Base-by-base conservation (phyloP, 2,329 filamentous ascomycete genomes). In the Furcasterigmium sp. region DNA sequence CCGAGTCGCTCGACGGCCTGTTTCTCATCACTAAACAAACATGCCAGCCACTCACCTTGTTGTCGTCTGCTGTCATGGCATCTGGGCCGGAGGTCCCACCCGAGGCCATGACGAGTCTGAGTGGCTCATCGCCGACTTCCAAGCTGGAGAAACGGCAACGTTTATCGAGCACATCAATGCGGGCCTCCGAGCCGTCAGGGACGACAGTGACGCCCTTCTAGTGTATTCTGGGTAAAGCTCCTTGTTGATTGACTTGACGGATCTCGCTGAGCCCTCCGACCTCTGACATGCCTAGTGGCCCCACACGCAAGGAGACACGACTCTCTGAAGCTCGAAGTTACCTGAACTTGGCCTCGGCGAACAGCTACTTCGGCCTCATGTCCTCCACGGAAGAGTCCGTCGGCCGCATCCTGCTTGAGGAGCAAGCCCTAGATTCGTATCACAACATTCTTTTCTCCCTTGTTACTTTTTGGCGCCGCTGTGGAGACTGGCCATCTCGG, bases 391-490 rank as follows among this genome's bases (percentile, higher is more conserved):
- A 48, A 3, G 34, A 43, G 2, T n/a, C 18, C 2, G 46, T 42
- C 8, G 41, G 39, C n/a, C 68, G 69, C 19, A 67, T 88, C 15
- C 57, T 78, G 1, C 56, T 79, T 3, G 90, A 95, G 57, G 75
- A 82, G 8, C 73, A 77, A 43, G 88, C 91, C 0, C 80, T 91
- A 2, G 91, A 96, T 62, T 91, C 85, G 2, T 91, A 88, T 56
- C 84, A 90, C 58, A 95, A 95, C 58, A 66, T 95, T 5, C 65
- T 95, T 14, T 90, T 91, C 59, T 85, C 84, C 11, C 68, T 95
- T 3, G 53, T 70, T 14, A 57, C 65, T 28, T 80, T 78, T 55
- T 70, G 84, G 49, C 68, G 72, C 3, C 78, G 75, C 46, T 64
- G 66, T 48, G 19, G 19, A 21, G 26, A 26, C 9, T 88, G 82